Conservation (phyloP, 164 flowering plant genomes). For the Saururus chinensis region DNA sequence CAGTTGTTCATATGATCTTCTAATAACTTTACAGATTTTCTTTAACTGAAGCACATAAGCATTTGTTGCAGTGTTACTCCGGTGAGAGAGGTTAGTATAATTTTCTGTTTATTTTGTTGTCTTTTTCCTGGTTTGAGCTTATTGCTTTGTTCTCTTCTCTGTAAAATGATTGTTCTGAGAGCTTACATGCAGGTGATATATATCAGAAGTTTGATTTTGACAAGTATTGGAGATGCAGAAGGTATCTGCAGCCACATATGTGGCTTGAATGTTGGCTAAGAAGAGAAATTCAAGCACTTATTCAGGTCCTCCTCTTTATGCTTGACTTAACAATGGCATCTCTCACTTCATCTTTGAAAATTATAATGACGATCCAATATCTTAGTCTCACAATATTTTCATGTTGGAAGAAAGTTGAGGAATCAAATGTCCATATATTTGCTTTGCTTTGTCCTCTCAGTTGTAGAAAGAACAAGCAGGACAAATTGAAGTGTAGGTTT, state of each 20-base stretch:
- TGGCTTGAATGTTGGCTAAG: conserved; percentile 67
- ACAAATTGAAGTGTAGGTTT: no score
- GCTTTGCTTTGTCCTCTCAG: no score
- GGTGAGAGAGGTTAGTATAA: conserved; percentile 41
- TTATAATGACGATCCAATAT: no score
- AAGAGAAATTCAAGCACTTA: conserved; percentile 76
- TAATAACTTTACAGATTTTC: conserved; percentile 33
- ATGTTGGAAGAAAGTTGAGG: no score
- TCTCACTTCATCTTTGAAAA: no score
- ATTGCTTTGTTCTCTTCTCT: background rate
- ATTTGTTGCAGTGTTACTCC: conserved; percentile 65
- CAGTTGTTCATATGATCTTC: background rate
- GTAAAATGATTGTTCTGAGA: conserved; percentile 1
- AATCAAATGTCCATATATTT: no score
- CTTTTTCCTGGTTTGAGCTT: background rate
- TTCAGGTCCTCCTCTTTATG: conserved; percentile 30
- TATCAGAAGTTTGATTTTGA: conserved; percentile 32
- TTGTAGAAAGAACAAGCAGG: no score
- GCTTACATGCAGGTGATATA: conserved; percentile 29
- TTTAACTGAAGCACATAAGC: conserved; percentile 55
- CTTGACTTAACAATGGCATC: background rate
- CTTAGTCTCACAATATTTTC: no score
- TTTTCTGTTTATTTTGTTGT: background rate
- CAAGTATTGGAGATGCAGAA: conserved; percentile 51
- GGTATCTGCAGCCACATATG: conserved; percentile 49